Evolutionary conservation across 2,329 filamentous ascomycete species (phyloP).

Genomic region (Talaromyces sp.): DNA sequence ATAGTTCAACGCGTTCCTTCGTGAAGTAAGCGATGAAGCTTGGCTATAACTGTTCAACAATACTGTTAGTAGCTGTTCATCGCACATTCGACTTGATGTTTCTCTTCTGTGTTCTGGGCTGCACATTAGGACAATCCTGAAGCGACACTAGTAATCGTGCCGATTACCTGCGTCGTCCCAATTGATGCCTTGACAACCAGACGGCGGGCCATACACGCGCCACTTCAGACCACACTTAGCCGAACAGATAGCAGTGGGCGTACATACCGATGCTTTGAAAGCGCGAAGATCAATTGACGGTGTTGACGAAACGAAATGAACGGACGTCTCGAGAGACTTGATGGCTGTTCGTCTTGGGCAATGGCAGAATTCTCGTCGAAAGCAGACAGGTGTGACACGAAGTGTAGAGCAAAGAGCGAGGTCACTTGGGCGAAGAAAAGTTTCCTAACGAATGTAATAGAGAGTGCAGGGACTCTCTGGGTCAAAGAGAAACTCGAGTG

Average conservation of each 20-base stretch:
- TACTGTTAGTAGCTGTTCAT: neutral
- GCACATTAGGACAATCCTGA: neutral
- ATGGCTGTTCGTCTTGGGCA: neutral
- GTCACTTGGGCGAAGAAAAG: constrained; percentile 14
- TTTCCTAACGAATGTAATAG: constrained; percentile 41
- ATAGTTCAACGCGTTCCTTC: neutral
- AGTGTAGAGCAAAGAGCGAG: neutral
- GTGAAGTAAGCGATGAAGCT: neutral
- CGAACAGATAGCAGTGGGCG: neutral
- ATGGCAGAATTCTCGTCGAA: neutral
- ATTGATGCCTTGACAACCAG: neutral
- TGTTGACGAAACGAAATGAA: neutral
- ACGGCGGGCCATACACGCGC: neutral
- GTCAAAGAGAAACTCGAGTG: constrained; percentile 37
- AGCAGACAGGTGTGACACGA: neutral
- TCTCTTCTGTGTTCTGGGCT: neutral
- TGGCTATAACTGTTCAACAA: neutral
- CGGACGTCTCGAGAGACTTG: neutral
- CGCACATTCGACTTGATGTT: neutral
- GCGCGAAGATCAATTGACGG: neutral
- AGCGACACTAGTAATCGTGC: neutral
- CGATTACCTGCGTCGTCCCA: neutral
- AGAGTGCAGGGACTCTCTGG: constrained; percentile 40
- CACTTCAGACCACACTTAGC: neutral
- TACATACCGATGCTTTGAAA: neutral